Percentiles rank a stretch among this genome's conserved stretches.
These are phyloP conservation scores for Vinca minor DNA, from an alignment of 257 asterid species.

Conservation along the genomic window DNA sequence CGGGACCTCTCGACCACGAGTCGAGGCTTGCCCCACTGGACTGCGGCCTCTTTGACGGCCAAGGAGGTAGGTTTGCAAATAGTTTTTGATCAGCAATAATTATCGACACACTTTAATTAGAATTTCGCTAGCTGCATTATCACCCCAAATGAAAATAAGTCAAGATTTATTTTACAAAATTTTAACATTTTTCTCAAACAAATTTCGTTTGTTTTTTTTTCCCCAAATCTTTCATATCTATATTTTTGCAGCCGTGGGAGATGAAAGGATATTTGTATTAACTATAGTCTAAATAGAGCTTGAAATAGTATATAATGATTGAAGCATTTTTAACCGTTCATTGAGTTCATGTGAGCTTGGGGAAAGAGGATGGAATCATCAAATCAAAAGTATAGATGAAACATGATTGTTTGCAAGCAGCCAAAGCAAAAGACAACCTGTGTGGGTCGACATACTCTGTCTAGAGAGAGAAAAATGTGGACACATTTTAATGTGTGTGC, in stretches of 20 bases:
- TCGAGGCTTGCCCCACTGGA: no score
- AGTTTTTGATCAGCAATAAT: no score
- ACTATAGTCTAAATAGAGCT: not conserved
- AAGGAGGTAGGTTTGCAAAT: no score
- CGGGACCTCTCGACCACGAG: no score
- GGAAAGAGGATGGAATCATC: constrained; percentile 9
- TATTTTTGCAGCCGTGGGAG: not conserved
- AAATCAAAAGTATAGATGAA: not conserved
- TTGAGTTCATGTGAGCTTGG: constrained; percentile 9
- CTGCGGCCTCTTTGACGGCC: no score
- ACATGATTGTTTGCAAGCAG: constrained; percentile 4
- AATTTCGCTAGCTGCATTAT: no score
- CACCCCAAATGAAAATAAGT: no score
- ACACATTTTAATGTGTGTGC: constrained; percentile 2
- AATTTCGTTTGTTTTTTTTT: no score
- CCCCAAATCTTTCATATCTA: no score
- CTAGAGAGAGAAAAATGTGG: not conserved
- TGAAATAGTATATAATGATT: not conserved
- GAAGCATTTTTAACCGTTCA: constrained; percentile 1
- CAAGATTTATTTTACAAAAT: no score
- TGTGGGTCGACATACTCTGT: constrained; percentile 6
- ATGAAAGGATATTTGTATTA: not conserved
- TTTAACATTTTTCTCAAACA: no score
- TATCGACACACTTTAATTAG: no score
- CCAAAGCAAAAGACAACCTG: constrained; percentile 8